A percentile compares a stretch with the other conserved stretches of the same genome.
Conservation (phyloP, 768 basidiomycete genomes). For the Guyanaporus albipodus region DNA sequence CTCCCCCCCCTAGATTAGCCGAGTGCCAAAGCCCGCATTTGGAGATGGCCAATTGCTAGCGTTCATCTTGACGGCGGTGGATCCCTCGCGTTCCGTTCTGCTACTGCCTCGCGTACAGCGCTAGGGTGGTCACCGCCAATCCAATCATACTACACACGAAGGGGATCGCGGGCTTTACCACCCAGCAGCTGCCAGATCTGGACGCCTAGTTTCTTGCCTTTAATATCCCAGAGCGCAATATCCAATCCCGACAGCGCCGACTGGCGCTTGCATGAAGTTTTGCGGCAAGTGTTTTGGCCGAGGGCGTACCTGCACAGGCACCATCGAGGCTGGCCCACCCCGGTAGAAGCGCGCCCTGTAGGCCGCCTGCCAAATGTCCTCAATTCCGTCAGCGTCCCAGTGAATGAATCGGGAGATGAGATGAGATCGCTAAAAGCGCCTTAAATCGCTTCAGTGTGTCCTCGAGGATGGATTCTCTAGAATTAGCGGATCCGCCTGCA, state of each 20-base stretch:
- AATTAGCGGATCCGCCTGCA: slow-evolving; percentile 62
- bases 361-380: slow-evolving; percentile 69
- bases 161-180: slow-evolving; percentile 59
- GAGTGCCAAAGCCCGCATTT: not conserved
- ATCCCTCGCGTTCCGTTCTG: slow-evolving; percentile 54
- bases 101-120: slow-evolving; percentile 50
- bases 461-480: slow-evolving; percentile 76
- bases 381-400: slow-evolving; percentile 59
- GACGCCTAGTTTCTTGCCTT: slow-evolving; percentile 70
- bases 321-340: slow-evolving; percentile 70
- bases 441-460: slow-evolving; percentile 70
- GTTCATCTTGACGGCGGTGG: slow-evolving; percentile 74
- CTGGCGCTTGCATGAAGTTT: slow-evolving; percentile 19
- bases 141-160: slow-evolving; percentile 61
- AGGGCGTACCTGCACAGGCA: slow-evolving; percentile 13
- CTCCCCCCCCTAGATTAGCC: slow-evolving; percentile 15
- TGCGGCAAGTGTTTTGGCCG: not conserved
- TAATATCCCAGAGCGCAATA: slow-evolving; percentile 75
- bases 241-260: slow-evolving; percentile 58
- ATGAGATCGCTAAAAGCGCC: slow-evolving; percentile 60
- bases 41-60: slow-evolving; percentile 41
- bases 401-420: slow-evolving; percentile 54
- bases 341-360: slow-evolving; percentile 70
- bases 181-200: slow-evolving; percentile 65
- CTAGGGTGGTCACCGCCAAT: slow-evolving; percentile 45